Evolutionary conservation across 257 asterid species (phyloP).

Genomic region (Solanum etuberosum): DNA sequence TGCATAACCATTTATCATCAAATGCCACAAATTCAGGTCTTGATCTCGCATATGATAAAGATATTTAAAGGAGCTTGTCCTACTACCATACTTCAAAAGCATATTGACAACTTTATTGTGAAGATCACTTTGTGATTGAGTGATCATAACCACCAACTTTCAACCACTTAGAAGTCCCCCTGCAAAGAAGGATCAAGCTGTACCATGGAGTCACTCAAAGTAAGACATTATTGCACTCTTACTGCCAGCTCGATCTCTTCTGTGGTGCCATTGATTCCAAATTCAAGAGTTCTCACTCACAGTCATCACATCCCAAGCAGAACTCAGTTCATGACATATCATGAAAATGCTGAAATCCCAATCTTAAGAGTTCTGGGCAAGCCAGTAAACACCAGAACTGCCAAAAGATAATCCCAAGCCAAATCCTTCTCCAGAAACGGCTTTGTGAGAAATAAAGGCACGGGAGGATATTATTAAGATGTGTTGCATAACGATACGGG

Average conservation of each 20-base stretch:
- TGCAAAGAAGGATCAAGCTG: not conserved
- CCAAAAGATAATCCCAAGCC: not conserved
- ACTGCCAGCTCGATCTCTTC: not conserved
- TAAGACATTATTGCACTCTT: not conserved
- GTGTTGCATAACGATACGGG: not conserved
- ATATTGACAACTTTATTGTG: not conserved
- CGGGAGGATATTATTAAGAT: not conserved
- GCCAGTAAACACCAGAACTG: not conserved
- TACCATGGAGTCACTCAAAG: not conserved
- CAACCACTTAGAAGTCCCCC: not conserved
- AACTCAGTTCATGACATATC: not conserved
- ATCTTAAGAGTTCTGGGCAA: not conserved
- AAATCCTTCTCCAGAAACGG: not conserved
- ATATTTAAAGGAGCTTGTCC: not conserved
- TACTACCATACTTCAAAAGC: not conserved
- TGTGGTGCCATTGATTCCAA: not conserved
- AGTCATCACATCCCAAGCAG: not conserved
- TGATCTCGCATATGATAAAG: not conserved
- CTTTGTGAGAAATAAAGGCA: not conserved
- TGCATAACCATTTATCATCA: not conserved
- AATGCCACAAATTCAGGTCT: not conserved
- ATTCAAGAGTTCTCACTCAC: not conserved
- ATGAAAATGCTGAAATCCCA: not conserved
- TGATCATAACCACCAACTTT: not conserved
- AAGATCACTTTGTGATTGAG: not conserved